A percentile compares a stretch with the other conserved stretches of the same genome.
Evolutionary conservation across 2,329 filamentous ascomycete genomes (phyloP).

Genomic region (Alternaria sp.): DNA sequence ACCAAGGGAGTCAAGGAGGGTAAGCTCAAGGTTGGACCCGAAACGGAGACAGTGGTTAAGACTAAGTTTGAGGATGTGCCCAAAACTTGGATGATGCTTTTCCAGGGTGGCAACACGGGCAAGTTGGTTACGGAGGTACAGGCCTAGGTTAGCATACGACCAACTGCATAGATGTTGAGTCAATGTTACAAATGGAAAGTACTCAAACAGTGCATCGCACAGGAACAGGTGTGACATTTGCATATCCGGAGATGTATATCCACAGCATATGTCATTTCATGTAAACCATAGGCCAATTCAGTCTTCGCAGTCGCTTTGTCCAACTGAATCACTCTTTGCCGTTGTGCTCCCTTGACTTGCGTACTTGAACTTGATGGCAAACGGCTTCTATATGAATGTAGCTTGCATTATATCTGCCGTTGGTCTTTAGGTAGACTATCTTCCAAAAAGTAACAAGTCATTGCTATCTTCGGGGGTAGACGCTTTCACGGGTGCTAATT

Average conservation of each 20-base stretch:
- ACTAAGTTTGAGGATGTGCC: constrained; percentile 58
- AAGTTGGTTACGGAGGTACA: constrained; percentile 54
- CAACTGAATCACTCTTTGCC: background rate
- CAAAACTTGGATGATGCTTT: constrained; percentile 58
- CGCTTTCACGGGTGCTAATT: background rate
- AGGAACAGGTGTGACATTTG: background rate
- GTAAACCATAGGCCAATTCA: background rate
- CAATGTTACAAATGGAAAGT: background rate
- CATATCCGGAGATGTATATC: background rate
- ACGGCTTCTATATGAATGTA: background rate
- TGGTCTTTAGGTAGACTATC: background rate
- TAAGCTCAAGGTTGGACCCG: constrained; percentile 54
- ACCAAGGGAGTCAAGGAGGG: constrained; percentile 49
- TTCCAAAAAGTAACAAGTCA: background rate
- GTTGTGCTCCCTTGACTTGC: background rate
- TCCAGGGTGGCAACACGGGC: constrained; percentile 56
- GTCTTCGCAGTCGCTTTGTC: background rate
- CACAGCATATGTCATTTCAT: background rate
- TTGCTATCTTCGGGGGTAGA: background rate
- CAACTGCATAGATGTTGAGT: background rate
- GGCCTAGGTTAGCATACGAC: background rate
- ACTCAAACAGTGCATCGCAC: background rate
- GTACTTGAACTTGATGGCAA: background rate
- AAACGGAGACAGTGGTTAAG: constrained; percentile 57
- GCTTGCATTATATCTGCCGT: background rate